These are phyloP conservation scores for Elsinoe australis DNA, from an alignment of 2,329 filamentous ascomycete genomes.

Conservation along the genomic window DNA sequence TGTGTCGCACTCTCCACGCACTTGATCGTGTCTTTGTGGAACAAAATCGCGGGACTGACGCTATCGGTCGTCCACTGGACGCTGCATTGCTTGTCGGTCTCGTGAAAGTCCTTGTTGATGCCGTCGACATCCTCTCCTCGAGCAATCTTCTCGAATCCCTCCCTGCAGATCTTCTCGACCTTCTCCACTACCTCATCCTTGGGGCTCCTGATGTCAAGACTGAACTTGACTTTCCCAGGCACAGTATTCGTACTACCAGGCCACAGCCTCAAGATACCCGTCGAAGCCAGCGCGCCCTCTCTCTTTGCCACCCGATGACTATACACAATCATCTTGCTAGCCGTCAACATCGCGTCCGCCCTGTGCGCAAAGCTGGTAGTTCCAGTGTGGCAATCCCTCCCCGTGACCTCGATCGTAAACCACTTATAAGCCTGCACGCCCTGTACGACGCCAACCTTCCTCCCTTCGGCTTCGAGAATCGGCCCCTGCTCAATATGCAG, in stretches of 20 bases:
- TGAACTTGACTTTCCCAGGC: conserved; percentile 59
- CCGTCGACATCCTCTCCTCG: conserved; percentile 47
- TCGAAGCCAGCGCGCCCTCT: conserved; percentile 56
- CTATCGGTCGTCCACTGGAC: conserved; percentile 57
- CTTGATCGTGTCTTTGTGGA: conserved; percentile 59
- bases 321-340: conserved; percentile 59
- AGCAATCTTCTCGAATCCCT: conserved; percentile 54
- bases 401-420: conserved; percentile 59
- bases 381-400: conserved; percentile 65
- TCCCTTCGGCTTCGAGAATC: conserved; percentile 56
- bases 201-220: conserved; percentile 58
- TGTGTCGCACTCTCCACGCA: conserved; percentile 55
- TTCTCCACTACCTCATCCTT: conserved; percentile 49
- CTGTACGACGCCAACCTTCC: conserved; percentile 61
- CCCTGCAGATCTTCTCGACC: conserved; percentile 50
- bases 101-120: conserved; percentile 38
- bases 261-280: conserved; percentile 59
- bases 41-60: conserved; percentile 53
- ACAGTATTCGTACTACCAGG: conserved; percentile 69
- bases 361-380: conserved; percentile 62
- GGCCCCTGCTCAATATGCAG: conserved; percentile 81
- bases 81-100: conserved; percentile 35
- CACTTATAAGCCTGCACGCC: conserved; percentile 70
- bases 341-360: conserved; percentile 60
- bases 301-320: conserved; percentile 56